Evolutionary conservation across 257 asterid genomes (phyloP), one percentile per base, ranked within the genome.

Genomic region (Forsythia suspensa): DNA sequence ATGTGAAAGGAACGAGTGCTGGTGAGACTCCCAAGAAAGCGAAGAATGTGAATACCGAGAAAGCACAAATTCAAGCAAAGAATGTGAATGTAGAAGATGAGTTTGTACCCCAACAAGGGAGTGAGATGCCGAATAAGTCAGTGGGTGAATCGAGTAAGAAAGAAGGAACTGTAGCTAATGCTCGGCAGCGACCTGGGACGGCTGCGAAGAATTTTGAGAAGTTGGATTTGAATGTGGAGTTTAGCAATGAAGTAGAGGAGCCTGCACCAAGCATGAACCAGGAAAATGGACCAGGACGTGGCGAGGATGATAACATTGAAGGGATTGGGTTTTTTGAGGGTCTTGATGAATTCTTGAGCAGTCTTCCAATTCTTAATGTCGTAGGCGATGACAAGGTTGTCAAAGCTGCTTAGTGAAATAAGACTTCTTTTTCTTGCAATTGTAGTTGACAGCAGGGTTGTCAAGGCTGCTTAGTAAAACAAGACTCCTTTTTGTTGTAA

Each of bases 281-380:
- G 66, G 91, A 74, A 13, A 83, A 81, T 78, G 94, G 83, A 72
- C 71, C 84, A 63, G 90, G 88, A 16, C 87, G 86, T 2, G 87
- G 89, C 7, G 91, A 80, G 81, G 95, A 90, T 74, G 95, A 89
- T 67, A 88, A 82, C 70, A 85, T 91, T 71, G 97, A 90, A 79
- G 97, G 94, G 43, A 74, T 71, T 71, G 95, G 88, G 41, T 91
- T 91, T 48, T 93, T 93, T 46, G 97, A 93, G 86, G 97, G 97
- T 68, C 97, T 93, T 79, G 97, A 91, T 73, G 97, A 93, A 68
- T 91, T 85, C 84, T 85, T 93, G 34, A 87, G 84, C 82, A 86
- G 87, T 85, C 92, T 89, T 75, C 94, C 97, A 1, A 87, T 86
- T 76, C 90, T 88, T 79, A 85, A 78, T 70, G 93, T 73, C 69